phyloP scores from a whole-genome alignment of 495 filamentous ascomycete genomes.

The Coniosporium apollinis region DNA sequence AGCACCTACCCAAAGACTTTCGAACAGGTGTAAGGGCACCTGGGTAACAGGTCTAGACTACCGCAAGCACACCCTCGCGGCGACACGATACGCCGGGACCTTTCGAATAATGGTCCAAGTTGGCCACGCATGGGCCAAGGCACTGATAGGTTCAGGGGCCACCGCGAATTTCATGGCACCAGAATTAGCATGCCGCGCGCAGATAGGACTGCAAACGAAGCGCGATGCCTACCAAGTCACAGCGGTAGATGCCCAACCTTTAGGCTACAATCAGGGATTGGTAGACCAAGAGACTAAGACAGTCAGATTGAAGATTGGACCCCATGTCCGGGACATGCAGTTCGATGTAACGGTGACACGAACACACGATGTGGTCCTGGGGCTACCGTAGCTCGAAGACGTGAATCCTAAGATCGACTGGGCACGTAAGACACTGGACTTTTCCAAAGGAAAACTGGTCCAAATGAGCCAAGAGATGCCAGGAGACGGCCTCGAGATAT shows the following conservation, averaged over 20 bases:
- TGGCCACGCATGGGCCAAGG: too few relatives aligned
- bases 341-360: constrained; percentile 2
- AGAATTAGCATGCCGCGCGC: not conserved
- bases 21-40: too few relatives aligned
- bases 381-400: constrained; percentile 5
- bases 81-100: too few relatives aligned
- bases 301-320: too few relatives aligned
- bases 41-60: too few relatives aligned
- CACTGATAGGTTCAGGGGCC: constrained; percentile 7
- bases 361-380: constrained; percentile 3
- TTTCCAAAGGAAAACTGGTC: not conserved
- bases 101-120: too few relatives aligned
- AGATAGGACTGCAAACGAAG: constrained; percentile 2
- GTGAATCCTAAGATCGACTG: constrained; percentile 3
- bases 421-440: constrained; percentile 1
- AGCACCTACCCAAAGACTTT: too few relatives aligned
- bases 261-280: too few relatives aligned
- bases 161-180: constrained; percentile 1
- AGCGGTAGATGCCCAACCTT: constrained; percentile 2
- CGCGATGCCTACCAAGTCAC: constrained; percentile 1
- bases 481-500: too few relatives aligned
- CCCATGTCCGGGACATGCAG: constrained; percentile 2
- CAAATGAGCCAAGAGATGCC: too few relatives aligned
- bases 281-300: too few relatives aligned
- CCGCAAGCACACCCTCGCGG: too few relatives aligned